Conservation (phyloP, 805 yeast species). For the Candida parachauliodes region DNA sequence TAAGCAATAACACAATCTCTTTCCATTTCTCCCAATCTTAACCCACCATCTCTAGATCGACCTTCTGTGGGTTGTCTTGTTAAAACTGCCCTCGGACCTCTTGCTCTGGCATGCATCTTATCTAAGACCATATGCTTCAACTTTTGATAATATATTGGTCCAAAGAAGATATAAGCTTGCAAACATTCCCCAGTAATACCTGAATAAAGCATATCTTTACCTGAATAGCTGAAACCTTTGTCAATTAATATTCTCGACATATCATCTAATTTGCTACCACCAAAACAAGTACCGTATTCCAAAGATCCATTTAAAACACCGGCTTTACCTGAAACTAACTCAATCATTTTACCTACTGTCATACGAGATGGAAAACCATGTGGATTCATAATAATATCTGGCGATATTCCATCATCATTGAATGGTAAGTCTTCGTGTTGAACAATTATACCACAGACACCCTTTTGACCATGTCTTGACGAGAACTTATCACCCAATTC, state of each 20-base stretch:
- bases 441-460: slow-evolving; percentile 98
- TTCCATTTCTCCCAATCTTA: slow-evolving; percentile 98
- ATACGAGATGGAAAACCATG: slow-evolving; percentile 99
- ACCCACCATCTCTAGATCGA: slow-evolving; percentile 98
- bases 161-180: slow-evolving; percentile 97
- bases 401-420: slow-evolving; percentile 85
- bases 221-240: slow-evolving; percentile 90
- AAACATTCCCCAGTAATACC: slow-evolving; percentile 97
- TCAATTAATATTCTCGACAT: slow-evolving; percentile 90
- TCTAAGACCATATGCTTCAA: slow-evolving; percentile 98
- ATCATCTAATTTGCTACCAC: slow-evolving; percentile 94
- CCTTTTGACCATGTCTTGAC: slow-evolving; percentile 97
- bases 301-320: slow-evolving; percentile 90
- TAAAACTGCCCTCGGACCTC: slow-evolving; percentile 97
- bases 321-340: slow-evolving; percentile 93
- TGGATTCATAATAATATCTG: slow-evolving; percentile 98
- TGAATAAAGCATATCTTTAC: slow-evolving; percentile 95
- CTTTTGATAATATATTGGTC: slow-evolving; percentile 97
- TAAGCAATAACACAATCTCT: slow-evolving; percentile 99
- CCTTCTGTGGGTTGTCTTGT: slow-evolving; percentile 99
- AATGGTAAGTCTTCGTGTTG: slow-evolving; percentile 97
- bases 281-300: slow-evolving; percentile 97
- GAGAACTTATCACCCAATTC: slow-evolving; percentile 97
- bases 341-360: slow-evolving; percentile 99
- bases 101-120: slow-evolving; percentile 99